These are phyloP conservation scores for Brassica incana DNA, from an alignment of 345 rosid species.

Conservation along the genomic window DNA sequence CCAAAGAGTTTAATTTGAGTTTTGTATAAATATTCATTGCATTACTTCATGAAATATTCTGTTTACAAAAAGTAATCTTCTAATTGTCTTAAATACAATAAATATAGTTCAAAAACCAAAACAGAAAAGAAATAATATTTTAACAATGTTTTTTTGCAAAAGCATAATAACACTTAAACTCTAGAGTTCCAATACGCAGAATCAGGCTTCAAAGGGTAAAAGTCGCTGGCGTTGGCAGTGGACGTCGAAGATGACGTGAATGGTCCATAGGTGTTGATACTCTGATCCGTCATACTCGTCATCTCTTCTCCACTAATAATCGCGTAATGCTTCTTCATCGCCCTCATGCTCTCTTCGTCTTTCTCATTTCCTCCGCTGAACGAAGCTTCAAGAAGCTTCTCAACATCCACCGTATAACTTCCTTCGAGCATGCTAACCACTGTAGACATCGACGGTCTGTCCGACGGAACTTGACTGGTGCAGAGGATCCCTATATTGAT, in stretches of 20 bases:
- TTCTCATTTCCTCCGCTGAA: conserved; percentile 16
- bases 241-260: conserved; percentile 36
- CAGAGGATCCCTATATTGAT: conserved; percentile 40
- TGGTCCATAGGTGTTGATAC: conserved; percentile 33
- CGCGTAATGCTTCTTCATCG: conserved; percentile 40
- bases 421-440: conserved; percentile 68
- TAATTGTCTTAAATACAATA: background rate
- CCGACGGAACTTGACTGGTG: conserved; percentile 39
- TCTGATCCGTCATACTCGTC: conserved; percentile 16
- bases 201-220: conserved; percentile 34
- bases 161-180: conserved; percentile 10
- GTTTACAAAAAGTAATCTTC: background rate
- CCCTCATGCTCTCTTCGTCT: conserved; percentile 28
- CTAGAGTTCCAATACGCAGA: conserved; percentile 36
- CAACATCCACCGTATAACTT: conserved; percentile 33
- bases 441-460: conserved; percentile 52
- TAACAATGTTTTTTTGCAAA: background rate
- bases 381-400: conserved; percentile 35
- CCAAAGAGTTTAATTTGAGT: background rate
- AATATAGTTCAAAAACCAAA: conserved; percentile 1
- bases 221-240: conserved; percentile 40
- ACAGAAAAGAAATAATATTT: background rate
- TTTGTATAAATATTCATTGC: background rate
- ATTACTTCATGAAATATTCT: background rate
- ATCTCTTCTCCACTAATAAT: conserved; percentile 12